Evolutionary conservation across 2,329 filamentous ascomycete species (phyloP).

Genomic region (Aspergillus fijiensis): DNA sequence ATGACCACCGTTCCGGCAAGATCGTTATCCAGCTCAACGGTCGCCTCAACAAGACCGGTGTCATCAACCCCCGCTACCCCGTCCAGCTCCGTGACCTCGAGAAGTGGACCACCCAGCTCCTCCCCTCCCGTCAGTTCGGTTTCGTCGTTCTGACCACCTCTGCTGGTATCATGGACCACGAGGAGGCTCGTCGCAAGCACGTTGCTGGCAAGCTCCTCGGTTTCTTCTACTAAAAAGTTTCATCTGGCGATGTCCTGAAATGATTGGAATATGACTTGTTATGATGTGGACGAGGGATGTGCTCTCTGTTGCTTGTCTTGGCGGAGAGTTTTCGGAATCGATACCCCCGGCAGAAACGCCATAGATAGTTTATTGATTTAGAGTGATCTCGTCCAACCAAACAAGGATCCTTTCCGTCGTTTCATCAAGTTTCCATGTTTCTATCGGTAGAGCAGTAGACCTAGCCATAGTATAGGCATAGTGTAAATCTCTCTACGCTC

Average conservation of each 20-base stretch:
- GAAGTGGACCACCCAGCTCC: constrained; percentile 99
- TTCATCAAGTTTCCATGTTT: constrained; percentile 2
- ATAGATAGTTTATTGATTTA: constrained; percentile 26
- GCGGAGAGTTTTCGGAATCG: constrained; percentile 24
- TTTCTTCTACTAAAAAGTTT: constrained; percentile 84
- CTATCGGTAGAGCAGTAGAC: not conserved
- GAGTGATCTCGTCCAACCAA: constrained; percentile 18
- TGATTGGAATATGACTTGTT: constrained; percentile 10
- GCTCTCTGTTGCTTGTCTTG: constrained; percentile 16
- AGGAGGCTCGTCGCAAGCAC: constrained; percentile 98
- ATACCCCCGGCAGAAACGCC: constrained; percentile 25
- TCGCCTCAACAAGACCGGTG: constrained; percentile 98
- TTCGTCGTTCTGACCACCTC: constrained; percentile 99
- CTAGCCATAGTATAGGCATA: not conserved
- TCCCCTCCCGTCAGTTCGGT: constrained; percentile 99
- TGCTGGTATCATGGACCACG: constrained; percentile 99
- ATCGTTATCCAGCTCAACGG: constrained; percentile 99
- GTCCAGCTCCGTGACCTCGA: constrained; percentile 95
- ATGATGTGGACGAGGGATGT: constrained; percentile 1
- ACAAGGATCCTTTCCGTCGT: not conserved
- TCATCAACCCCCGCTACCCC: constrained; percentile 99
- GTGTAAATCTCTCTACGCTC: not conserved
- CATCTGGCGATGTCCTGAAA: constrained; percentile 28
- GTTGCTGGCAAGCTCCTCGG: constrained; percentile 98
- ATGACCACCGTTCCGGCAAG: constrained; percentile 99